Evolutionary conservation across 176 grass and related monocot genomes (phyloP).

Genomic region (Eleusine coracana): DNA sequence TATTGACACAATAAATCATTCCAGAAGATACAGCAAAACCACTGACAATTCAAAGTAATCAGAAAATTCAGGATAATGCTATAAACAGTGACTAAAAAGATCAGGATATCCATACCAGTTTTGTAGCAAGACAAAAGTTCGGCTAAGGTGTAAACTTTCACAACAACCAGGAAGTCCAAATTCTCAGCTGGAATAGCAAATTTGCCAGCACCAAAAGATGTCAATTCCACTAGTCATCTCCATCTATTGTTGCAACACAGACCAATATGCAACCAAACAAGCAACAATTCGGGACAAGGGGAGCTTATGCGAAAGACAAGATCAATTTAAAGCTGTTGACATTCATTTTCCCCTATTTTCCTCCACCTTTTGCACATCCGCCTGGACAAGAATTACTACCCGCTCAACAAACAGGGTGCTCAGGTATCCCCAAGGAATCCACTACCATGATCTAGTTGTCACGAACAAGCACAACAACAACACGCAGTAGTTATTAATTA

Average conservation of each 20-base stretch:
- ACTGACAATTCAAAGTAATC: neutral
- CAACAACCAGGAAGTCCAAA: neutral
- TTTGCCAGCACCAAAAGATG: neutral
- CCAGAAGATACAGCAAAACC: neutral
- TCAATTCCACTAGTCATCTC: neutral
- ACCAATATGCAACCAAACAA: neutral
- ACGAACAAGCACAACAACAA: neutral
- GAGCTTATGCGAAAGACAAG: neutral
- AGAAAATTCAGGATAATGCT: neutral
- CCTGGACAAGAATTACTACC: neutral
- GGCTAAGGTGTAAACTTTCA: neutral
- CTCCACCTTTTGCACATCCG: neutral
- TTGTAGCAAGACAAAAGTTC: neutral
- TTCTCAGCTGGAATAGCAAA: neutral
- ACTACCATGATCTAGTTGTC: neutral
- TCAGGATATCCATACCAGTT: neutral
- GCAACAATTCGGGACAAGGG: neutral
- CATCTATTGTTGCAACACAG: neutral
- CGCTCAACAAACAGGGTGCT: neutral
- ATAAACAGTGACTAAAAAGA: neutral
- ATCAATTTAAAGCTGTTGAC: neutral
- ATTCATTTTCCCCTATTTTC: neutral
- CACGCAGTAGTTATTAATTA: neutral
- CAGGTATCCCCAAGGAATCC: neutral
- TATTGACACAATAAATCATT: neutral